Evolutionary conservation across 2,329 filamentous ascomycete genomes (phyloP).

Genomic region (Ascosphaera acerosa): DNA sequence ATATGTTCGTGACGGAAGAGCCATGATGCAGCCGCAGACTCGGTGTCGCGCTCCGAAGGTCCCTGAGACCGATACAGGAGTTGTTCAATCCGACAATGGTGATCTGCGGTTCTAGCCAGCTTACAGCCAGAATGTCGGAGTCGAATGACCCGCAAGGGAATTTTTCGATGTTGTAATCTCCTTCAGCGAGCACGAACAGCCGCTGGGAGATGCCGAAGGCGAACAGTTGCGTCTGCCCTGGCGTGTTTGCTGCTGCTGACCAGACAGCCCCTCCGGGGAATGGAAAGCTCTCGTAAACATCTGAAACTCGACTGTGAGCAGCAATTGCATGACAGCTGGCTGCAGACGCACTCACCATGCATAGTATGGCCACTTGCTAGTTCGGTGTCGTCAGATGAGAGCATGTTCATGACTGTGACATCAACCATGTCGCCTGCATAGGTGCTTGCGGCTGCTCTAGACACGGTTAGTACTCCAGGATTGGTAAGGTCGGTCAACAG

Average conservation of each 20-base stretch:
- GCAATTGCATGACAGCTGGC: not conserved
- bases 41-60: not conserved
- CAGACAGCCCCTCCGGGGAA: not conserved
- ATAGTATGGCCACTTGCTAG: not conserved
- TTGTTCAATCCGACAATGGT: not conserved
- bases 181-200: not conserved
- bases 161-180: not conserved
- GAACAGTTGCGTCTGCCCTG: not conserved
- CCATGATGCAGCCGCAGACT: not conserved
- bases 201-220: not conserved
- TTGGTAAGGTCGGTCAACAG: not conserved
- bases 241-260: not conserved
- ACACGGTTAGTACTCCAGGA: not conserved
- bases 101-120: not conserved
- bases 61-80: not conserved
- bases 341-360: not conserved
- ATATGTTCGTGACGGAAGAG: not conserved
- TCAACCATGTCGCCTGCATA: not conserved
- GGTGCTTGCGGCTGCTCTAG: not conserved
- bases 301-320: not conserved
- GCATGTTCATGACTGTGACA: not conserved
- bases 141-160: not conserved
- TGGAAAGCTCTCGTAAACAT: not conserved
- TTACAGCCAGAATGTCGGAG: not conserved
- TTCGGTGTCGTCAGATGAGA: not conserved